These are phyloP conservation scores for Acacia confusa DNA, from an alignment of 306 rosid genomes.

Conservation along the genomic window DNA sequence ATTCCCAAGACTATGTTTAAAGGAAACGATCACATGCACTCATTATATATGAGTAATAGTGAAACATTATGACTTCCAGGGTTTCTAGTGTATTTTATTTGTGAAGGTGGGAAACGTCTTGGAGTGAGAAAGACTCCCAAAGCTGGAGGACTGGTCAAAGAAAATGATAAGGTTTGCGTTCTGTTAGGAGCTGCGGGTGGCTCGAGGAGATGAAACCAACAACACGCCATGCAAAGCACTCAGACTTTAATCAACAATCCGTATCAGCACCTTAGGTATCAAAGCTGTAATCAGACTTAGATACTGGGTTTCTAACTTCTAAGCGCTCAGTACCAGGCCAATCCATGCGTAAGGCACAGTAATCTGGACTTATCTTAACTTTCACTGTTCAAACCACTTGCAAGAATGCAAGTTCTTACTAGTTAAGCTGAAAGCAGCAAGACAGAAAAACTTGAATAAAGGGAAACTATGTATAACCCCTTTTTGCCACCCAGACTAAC, in stretches of 20 bases:
- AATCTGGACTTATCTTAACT: background rate
- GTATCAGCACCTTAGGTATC: background rate
- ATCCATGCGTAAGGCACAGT: constrained; percentile 4
- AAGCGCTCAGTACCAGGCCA: background rate
- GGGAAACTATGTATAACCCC: background rate
- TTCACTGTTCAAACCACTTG: background rate
- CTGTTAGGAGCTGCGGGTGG: constrained; percentile 45
- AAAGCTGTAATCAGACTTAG: background rate
- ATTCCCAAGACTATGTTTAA: constrained; percentile 32
- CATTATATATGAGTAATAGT: constrained; percentile 21
- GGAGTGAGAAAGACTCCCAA: constrained; percentile 22
- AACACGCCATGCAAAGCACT: background rate
- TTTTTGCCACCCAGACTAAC: background rate
- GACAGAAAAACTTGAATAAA: background rate
- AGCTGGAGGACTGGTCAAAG: constrained; percentile 38
- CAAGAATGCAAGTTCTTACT: background rate
- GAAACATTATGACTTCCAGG: constrained; percentile 33
- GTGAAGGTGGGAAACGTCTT: background rate
- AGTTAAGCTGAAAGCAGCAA: background rate
- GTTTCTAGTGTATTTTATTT: background rate
- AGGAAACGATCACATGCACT: constrained; percentile 40
- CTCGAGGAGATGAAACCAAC: constrained; percentile 53
- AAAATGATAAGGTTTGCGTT: constrained; percentile 18
- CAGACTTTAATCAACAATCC: background rate
- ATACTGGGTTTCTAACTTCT: background rate